Evolutionary conservation across 352 stramenopile species (phyloP), one percentile per base, ranked within the genome.

Genomic region (Stephanocyclus meneghinianus): DNA sequence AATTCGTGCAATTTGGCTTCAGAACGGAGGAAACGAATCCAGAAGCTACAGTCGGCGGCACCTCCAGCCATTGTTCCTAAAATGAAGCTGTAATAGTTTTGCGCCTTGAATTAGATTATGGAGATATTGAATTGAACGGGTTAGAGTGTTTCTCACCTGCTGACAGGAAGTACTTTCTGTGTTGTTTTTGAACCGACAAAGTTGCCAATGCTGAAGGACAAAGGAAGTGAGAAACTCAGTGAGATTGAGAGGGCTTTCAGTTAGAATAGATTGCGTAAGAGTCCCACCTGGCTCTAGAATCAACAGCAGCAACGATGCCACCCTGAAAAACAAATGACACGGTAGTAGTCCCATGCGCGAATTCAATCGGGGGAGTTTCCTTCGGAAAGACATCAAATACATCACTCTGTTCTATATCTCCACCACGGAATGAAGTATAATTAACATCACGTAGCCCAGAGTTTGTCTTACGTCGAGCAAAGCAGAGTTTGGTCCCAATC

Each of bases 271-370:
- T 15, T 59, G 18, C n/a, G 26, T 15, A 15, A 32, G 10, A 32
- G 26, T 42, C 53, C 42, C 37, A 62, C 53, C 53, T 98, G 60
- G 96, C 98, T 64, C 96, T 90, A 63, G 96, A 98, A 89, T 99
- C 96, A 16, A 99, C 96, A 26, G 96, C 96, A 40, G 80, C 90
- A 40, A 98, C 92, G 61, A 97, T 88, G 56, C 98, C 97, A 69
- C 94, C 95, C 68, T 98, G 83, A 90, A 98, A 98, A 64, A 97
- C 91, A 91, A 99, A 98, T 51, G 96, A 97, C 29, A 98, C 80
- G 15, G 96, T 98, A n/a, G 97, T 99, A 61, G 97, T 99, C 42
- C 97, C 97, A 85, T 99, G 98, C 30, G 94, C 94, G 81, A 98
- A 97, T 87, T 98, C 90, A 64, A 98, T 85, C 42, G 83, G 85